phyloP scores from a whole-genome alignment of 495 filamentous ascomycete species.

The Xylaria curta region DNA sequence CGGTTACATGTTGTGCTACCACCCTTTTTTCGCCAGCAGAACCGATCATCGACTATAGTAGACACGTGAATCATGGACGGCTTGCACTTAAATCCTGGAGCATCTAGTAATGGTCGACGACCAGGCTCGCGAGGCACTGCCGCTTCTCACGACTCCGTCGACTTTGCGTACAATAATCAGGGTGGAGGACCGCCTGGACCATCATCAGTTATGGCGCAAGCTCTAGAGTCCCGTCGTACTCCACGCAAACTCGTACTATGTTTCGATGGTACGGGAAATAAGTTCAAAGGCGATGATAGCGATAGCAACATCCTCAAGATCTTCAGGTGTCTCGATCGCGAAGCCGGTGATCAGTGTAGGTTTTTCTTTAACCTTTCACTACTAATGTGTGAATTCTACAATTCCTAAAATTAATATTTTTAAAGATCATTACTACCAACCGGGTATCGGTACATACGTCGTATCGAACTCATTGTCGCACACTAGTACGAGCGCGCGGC shows the following conservation, averaged over 20 bases:
- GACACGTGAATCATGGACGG: constrained; percentile 24
- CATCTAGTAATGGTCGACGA: not conserved
- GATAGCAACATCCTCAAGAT: constrained; percentile 94
- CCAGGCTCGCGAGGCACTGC: constrained; percentile 15
- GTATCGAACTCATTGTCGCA: constrained; percentile 69
- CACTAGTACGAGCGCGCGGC: constrained; percentile 64
- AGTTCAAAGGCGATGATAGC: constrained; percentile 78
- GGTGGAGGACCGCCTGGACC: not conserved
- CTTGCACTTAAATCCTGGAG: constrained; percentile 27
- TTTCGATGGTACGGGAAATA: constrained; percentile 91
- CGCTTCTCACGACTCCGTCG: constrained; percentile 17
- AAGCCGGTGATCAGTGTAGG: constrained; percentile 57
- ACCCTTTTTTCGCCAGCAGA: not conserved
- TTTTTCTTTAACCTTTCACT: not conserved
- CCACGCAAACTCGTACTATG: constrained; percentile 71
- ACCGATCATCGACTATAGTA: not conserved
- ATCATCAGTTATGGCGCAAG: constrained; percentile 24
- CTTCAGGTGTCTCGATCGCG: constrained; percentile 68
- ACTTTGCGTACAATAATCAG: not conserved
- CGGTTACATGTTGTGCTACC: not conserved
- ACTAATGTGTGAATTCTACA: too few relatives aligned
- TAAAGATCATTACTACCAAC: constrained; percentile 73
- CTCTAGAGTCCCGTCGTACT: constrained; percentile 23
- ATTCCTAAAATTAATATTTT: constrained; percentile 7
- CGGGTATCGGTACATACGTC: constrained; percentile 89